Conservation (phyloP, 257 asterid genomes). For the Salvia rosmarinus region DNA sequence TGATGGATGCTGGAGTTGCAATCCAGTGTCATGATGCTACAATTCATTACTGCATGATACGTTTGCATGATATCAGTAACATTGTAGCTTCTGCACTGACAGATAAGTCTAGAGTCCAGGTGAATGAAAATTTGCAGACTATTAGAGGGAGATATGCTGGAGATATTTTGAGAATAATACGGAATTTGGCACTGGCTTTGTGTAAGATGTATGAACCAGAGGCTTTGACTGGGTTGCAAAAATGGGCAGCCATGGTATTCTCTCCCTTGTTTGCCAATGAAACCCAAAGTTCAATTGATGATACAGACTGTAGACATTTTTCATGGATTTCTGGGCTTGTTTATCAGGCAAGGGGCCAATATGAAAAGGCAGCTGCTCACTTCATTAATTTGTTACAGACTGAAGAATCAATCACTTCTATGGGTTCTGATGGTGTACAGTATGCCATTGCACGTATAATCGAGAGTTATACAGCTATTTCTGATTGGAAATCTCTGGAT, state of each 20-base stretch:
- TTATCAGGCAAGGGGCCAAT: slow-evolving; percentile 87
- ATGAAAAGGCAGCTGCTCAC: slow-evolving; percentile 97
- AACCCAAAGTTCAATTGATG: slow-evolving; percentile 50
- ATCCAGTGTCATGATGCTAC: slow-evolving; percentile 91
- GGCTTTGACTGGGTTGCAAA: slow-evolving; percentile 80
- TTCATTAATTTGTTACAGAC: slow-evolving; percentile 77
- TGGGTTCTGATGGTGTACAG: slow-evolving; percentile 92
- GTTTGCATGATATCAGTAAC: slow-evolving; percentile 72
- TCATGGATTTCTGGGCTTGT: slow-evolving; percentile 95
- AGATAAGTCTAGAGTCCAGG: slow-evolving; percentile 71
- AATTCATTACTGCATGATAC: slow-evolving; percentile 72
- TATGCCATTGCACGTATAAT: slow-evolving; percentile 83
- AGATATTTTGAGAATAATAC: slow-evolving; percentile 67
- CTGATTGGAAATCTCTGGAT: slow-evolving; percentile 97
- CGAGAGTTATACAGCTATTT: slow-evolving; percentile 79
- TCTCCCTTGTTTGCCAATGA: slow-evolving; percentile 73
- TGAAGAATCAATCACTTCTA: slow-evolving; percentile 80
- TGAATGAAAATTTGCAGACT: slow-evolving; percentile 62
- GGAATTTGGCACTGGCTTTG: slow-evolving; percentile 72
- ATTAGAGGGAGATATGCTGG: slow-evolving; percentile 67
- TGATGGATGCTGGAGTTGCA: slow-evolving; percentile 97
- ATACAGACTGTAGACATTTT: slow-evolving; percentile 56
- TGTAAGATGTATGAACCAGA: slow-evolving; percentile 82
- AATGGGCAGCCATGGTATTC: slow-evolving; percentile 75
- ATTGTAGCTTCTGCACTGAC: slow-evolving; percentile 59